Evolutionary conservation across 345 rosid genomes (phyloP).

Genomic region (Murraya koenigii): DNA sequence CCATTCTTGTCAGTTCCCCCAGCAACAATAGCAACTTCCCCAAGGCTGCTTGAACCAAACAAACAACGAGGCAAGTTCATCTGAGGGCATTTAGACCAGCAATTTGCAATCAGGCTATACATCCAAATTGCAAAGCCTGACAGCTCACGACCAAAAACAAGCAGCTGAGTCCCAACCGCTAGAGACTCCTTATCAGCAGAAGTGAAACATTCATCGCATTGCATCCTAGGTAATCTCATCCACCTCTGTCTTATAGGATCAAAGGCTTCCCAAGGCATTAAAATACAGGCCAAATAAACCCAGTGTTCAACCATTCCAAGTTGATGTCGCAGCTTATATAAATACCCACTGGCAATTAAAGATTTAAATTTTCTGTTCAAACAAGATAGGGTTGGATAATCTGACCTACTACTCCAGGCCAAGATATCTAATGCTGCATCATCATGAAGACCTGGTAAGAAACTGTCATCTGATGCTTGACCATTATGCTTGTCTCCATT

Average conservation of each 20-base stretch:
- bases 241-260: constrained; percentile 37
- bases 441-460: constrained; percentile 34
- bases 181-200: constrained; percentile 49
- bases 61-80: constrained; percentile 41
- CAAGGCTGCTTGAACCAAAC: constrained; percentile 46
- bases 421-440: constrained; percentile 34
- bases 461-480: constrained; percentile 22
- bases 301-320: constrained; percentile 44
- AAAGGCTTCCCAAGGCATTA: constrained; percentile 48
- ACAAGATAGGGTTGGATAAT: constrained; percentile 33
- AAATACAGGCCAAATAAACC: constrained; percentile 39
- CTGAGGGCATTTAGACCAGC: constrained; percentile 35
- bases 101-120: constrained; percentile 27
- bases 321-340: constrained; percentile 31
- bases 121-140: constrained; percentile 39
- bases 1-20: constrained; percentile 44
- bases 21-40: constrained; percentile 39
- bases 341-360: constrained; percentile 35
- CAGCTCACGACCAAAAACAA: constrained; percentile 47
- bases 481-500: constrained; percentile 24
- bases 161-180: constrained; percentile 44
- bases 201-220: constrained; percentile 44
- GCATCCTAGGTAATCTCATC: constrained; percentile 42
- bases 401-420: constrained; percentile 39
- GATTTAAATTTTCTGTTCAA: constrained; percentile 35